Percentiles rank a stretch among this genome's conserved stretches.
Evolutionary conservation across 345 rosid species (phyloP).

Genomic region (Gossypium australe): DNA sequence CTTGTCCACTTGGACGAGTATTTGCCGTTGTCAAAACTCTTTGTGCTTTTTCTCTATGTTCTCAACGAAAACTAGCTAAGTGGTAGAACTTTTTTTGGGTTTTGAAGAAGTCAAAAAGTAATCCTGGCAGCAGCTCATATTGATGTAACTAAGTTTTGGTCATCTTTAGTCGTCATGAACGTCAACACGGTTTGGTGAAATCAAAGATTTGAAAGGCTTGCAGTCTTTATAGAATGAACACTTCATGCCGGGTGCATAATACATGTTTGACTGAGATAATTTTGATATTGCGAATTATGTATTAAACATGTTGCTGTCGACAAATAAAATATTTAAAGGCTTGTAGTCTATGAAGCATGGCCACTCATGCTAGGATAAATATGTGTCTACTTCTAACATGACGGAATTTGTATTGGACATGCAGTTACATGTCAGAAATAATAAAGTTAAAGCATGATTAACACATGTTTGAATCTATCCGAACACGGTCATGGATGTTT

Average conservation of each 20-base stretch:
- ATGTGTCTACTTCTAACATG: not conserved
- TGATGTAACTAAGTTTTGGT: not conserved
- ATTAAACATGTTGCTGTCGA: not conserved
- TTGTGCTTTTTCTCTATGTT: not conserved
- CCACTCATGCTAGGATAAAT: not conserved
- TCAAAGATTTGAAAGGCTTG: conserved; percentile 1
- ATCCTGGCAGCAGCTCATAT: conserved; percentile 12
- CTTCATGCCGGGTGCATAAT: not conserved
- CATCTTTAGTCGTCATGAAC: conserved; percentile 6
- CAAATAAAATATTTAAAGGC: not conserved
- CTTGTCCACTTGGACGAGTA: conserved; percentile 20
- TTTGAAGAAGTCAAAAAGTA: conserved; percentile 3
- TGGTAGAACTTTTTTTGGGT: not conserved
- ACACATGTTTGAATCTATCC: not conserved
- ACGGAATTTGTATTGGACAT: not conserved
- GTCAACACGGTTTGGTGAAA: conserved; percentile 21
- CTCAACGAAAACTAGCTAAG: not conserved
- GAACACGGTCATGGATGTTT: not conserved
- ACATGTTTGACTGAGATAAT: not conserved
- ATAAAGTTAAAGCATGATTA: not conserved
- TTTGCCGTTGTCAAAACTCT: conserved; percentile 2
- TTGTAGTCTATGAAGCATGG: not conserved
- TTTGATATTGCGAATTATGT: not conserved
- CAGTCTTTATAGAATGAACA: not conserved
- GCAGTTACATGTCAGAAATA: not conserved